phyloP scores from a whole-genome alignment of 1,139 yeast species.

The Geotrichum reessii region DNA sequence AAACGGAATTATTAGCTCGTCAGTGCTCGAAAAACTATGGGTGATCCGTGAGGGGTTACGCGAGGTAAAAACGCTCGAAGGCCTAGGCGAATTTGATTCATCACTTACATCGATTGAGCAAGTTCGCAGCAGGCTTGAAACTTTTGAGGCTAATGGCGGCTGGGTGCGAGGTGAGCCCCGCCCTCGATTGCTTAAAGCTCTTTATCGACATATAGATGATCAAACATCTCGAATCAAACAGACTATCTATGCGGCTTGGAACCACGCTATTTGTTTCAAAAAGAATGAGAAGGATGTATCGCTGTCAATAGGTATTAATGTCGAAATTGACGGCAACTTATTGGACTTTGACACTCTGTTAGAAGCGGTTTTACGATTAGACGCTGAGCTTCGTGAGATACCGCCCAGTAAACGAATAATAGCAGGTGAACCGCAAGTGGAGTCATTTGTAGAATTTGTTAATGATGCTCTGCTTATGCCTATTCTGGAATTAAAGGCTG shows the following conservation, averaged over 20 bases:
- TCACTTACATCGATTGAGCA: conserved; percentile 28
- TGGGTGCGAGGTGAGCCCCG: conserved; percentile 9
- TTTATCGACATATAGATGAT: conserved; percentile 18
- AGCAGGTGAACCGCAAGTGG: conserved; percentile 21
- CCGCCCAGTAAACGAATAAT: conserved; percentile 9
- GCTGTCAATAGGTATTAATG: neutral
- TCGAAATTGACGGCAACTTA: conserved; percentile 19
- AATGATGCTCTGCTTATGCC: conserved; percentile 26
- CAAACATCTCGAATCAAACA: conserved; percentile 15
- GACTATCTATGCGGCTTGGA: conserved; percentile 25
- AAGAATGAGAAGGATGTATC: neutral
- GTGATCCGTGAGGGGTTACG: conserved; percentile 30
- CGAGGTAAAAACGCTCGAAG: conserved; percentile 27
- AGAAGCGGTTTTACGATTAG: conserved; percentile 23
- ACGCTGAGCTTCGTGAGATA: conserved; percentile 18
- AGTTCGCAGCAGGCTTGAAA: conserved; percentile 22
- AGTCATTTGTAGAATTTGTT: conserved; percentile 22
- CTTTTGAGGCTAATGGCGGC: conserved; percentile 18
- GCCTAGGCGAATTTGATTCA: conserved; percentile 27
- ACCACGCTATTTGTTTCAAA: conserved; percentile 19
- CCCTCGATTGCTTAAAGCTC: conserved; percentile 19
- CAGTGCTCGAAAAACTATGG: conserved; percentile 29
- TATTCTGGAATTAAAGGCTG: conserved; percentile 20
- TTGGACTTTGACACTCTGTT: conserved; percentile 18
- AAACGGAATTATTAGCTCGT: conserved; percentile 13